phyloP scores from a whole-genome alignment of 148 eudicot species.

The Persicaria maculosa region DNA sequence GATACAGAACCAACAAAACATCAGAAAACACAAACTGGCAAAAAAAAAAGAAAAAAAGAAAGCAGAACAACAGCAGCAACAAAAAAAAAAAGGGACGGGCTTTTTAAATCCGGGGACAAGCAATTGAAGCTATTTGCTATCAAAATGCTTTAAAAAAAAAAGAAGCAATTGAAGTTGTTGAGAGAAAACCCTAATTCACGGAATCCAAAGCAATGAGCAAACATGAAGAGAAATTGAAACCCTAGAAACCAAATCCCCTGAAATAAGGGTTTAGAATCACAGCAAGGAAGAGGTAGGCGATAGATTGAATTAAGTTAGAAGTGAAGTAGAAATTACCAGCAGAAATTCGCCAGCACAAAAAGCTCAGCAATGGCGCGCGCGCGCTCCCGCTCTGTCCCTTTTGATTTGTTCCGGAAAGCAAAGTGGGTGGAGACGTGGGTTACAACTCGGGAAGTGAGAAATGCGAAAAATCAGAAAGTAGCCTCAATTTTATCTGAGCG shows the following conservation, averaged over 20 bases:
- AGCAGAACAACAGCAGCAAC: not conserved
- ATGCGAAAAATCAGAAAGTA: not conserved
- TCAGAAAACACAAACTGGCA: not conserved
- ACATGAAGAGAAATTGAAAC: not conserved
- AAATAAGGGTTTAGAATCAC: not conserved
- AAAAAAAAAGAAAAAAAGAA: not conserved
- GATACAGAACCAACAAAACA: not conserved
- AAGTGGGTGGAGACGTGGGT: not conserved
- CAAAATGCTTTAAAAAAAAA: not conserved
- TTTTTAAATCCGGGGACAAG: too few relatives aligned
- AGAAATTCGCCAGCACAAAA: not conserved
- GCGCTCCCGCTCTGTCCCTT: not conserved
- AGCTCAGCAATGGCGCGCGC: not conserved
- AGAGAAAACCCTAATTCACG: constrained; percentile 5
- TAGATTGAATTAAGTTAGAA: not conserved
- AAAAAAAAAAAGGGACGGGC: too few relatives aligned
- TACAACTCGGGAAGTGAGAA: not conserved
- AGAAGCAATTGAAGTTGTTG: not conserved
- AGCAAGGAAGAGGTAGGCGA: not conserved
- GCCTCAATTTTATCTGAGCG: too few relatives aligned
- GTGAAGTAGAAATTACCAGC: not conserved
- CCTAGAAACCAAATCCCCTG: not conserved
- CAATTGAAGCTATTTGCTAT: too few relatives aligned
- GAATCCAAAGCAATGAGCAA: not conserved
- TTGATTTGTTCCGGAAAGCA: not conserved